Conservation (phyloP, 2,329 filamentous ascomycete genomes). For the Byssoonygena ceratinophila region DNA sequence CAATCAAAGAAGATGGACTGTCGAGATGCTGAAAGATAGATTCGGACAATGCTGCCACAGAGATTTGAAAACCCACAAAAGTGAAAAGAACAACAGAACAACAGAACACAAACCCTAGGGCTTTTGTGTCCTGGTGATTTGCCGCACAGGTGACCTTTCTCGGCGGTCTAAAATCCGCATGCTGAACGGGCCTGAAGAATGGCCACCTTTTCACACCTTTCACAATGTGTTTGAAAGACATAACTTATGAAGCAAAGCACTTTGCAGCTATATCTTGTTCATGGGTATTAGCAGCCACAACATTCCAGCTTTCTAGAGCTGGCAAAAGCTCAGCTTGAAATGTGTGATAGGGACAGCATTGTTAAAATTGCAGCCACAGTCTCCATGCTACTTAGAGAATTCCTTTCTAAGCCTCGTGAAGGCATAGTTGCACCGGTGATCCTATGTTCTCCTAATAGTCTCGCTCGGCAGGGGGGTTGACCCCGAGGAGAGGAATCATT, state of each 20-base stretch:
- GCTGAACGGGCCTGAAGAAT: not conserved
- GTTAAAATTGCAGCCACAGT: not conserved
- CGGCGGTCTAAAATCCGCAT: not conserved
- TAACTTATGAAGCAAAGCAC: not conserved
- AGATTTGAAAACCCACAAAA: not conserved
- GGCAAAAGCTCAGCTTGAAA: not conserved
- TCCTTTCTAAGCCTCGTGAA: not conserved
- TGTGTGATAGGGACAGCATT: not conserved
- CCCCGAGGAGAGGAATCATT: not conserved
- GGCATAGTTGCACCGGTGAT: not conserved
- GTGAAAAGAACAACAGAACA: not conserved
- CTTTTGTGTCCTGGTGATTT: not conserved
- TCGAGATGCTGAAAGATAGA: not conserved
- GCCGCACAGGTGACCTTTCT: constrained; percentile 2
- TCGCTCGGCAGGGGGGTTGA: not conserved
- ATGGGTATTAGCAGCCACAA: not conserved
- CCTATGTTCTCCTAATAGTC: not conserved
- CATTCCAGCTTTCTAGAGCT: not conserved
- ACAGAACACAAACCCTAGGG: not conserved
- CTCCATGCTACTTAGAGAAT: too few species aligned
- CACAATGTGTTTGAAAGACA: not conserved
- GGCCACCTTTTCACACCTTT: not conserved
- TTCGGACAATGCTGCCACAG: not conserved
- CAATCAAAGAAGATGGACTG: not conserved
- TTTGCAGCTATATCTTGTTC: not conserved